Conservation (phyloP, 768 basidiomycete species). For the Pholiota conissans region DNA sequence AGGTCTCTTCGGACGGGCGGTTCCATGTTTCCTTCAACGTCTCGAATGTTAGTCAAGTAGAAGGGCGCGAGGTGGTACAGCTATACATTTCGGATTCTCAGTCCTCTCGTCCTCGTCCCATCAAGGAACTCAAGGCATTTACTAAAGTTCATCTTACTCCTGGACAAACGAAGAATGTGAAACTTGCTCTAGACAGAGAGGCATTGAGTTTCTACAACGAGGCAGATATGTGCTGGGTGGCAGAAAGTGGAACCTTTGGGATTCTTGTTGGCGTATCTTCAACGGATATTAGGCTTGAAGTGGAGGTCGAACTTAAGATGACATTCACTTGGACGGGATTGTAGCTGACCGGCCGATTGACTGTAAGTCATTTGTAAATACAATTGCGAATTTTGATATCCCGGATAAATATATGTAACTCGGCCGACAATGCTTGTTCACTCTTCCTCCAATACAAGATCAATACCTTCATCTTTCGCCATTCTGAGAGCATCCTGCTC, state of each 20-base stretch:
- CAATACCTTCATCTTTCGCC: conserved; percentile 53
- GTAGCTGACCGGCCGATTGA: conserved; percentile 15
- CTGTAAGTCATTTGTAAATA: background rate
- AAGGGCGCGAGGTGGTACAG: conserved; percentile 49
- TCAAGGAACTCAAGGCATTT: conserved; percentile 48
- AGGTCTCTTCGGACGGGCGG: conserved; percentile 30
- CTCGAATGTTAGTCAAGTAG: conserved; percentile 41
- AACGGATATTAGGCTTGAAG: conserved; percentile 37
- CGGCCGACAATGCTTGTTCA: no score
- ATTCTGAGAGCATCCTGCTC: conserved; percentile 45
- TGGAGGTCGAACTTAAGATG: conserved; percentile 31
- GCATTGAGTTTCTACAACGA: conserved; percentile 53
- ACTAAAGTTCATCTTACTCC: conserved; percentile 44
- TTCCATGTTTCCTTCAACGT: conserved; percentile 45
- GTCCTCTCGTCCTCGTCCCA: conserved; percentile 43
- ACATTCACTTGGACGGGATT: conserved; percentile 44
- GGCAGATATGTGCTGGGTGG: conserved; percentile 41
- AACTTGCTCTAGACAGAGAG: conserved; percentile 42
- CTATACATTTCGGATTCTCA: conserved; percentile 45
- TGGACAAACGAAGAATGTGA: conserved; percentile 40
- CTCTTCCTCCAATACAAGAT: conserved; percentile 49
- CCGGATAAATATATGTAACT: no score
- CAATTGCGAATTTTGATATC: background rate
- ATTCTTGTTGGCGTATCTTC: conserved; percentile 49
- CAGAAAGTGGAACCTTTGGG: conserved; percentile 46